Base-by-base conservation (phyloP, 2,329 filamentous ascomycete genomes). In the Macrophomina tecta region DNA sequence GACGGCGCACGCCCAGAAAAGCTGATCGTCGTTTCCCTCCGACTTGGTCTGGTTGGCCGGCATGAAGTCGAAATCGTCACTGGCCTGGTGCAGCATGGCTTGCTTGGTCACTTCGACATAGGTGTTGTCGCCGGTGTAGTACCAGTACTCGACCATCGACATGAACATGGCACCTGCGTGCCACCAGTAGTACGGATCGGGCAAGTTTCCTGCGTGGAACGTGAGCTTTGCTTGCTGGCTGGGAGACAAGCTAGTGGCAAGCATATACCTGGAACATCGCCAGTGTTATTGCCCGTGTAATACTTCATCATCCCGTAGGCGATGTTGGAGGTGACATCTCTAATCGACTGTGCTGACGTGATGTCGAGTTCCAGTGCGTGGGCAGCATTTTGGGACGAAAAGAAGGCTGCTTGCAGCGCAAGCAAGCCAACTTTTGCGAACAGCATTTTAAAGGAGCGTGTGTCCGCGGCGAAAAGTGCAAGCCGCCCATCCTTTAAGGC, bases 101-200 rank as follows among this genome's bases (percentile, higher is more conserved):
- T 91, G 83, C 45, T 83, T 85, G 18, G 87, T 86, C 48, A 91
- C 80, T 12, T 88, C 81, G 74, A 93, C 93, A 80, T 91, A 95
- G 45, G 84, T 84, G 4, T 84, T 80, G 74, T 94, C 91, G 28
- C 89, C 89, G 0, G 91, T 94, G 75, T 92, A 92, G 75, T 89
- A 91, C 91, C 91, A 95, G 76, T 95, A 95, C 73, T 95, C 91
- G 62, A 96, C 83, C 69, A 95, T 81, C 8, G 30, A 51, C 52
- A 66, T 58, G 52, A 53, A 87, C 82, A 94, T 88, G 67, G 90
- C 90, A 64, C 91, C 91, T 9, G 84, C 90, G 78, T 91, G 90
- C 91, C 89, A 93, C 84, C 84, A 87, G 74, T 84, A 85, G 70
- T 85, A 85, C 18, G 85, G 85, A 18, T 77, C 71, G 28, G 83